Base-by-base conservation (phyloP, 352 stramenopile genomes). In the Pythium angustatum region DNA sequence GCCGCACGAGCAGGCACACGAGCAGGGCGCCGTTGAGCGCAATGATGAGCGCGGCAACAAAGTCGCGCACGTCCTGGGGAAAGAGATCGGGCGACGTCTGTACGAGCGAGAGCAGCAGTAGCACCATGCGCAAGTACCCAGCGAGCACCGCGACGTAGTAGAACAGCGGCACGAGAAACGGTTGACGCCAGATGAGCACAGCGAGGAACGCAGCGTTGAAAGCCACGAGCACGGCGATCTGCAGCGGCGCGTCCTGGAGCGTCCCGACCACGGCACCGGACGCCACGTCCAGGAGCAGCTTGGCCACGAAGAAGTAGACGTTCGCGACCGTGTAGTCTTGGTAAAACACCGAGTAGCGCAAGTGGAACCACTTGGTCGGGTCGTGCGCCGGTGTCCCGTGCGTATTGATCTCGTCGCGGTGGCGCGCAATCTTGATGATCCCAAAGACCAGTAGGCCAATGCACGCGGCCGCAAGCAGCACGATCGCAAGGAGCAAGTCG, bases 271-370 rank as follows among this genome's bases (percentile, higher is more conserved):
- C 63, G 3, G 64, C 75, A 1, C 78, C 78, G 0, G 72, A 83
- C 26, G 66, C 67, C 26, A 77, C 66, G 53, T 85, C 78, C 27
- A 83, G 70, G 3, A 71, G 55, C 61, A 84, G 62, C 52, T 81
- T 84, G 12, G 65, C 63, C 33, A 82, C 62, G 49, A 85, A 85
- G 30, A 85, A 87, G 53, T 80, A 85, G 41, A 58, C 30, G 68
- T 83, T 87, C 27, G 70, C 60, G n/a, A 68, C 56, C 8, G 54
- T 79, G 43, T 73, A 87, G 33, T 83, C 76, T 24, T 81, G 74
- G 62, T 85, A 87, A 30, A 81, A 81, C 24, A 50, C 75, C 33
- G 73, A 78, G 43, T 83, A 87, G 3, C 69, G 70, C 30, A 74
- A 50, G 58, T 82, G 70, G 56, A 83, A 79, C 12, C 62, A 58